phyloP scores from a whole-genome alignment of 495 filamentous ascomycete genomes.

The Wilcoxina mikolae region DNA sequence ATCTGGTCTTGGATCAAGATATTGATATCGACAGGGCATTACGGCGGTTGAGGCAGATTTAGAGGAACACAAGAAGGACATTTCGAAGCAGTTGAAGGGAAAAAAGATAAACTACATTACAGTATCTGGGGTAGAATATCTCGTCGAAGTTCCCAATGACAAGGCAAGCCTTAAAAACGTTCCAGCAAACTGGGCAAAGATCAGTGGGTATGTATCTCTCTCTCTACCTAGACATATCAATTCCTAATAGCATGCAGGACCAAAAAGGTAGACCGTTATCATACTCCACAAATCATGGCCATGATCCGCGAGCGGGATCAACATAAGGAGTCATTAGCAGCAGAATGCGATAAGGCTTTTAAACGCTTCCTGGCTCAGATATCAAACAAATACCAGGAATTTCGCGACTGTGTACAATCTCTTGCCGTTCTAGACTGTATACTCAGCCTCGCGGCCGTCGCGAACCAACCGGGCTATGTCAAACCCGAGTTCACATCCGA shows the following conservation, averaged over 20 bases:
- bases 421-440: conserved; percentile 85
- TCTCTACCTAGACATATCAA: neutral
- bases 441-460: conserved; percentile 69
- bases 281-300: conserved; percentile 75
- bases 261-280: conserved; percentile 82
- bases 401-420: conserved; percentile 75
- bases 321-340: conserved; percentile 81
- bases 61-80: conserved; percentile 54
- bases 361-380: conserved; percentile 51
- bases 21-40: conserved; percentile 42
- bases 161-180: conserved; percentile 58
- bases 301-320: conserved; percentile 83
- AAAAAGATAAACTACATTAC: conserved; percentile 58
- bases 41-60: conserved; percentile 78
- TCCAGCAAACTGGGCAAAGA: conserved; percentile 85
- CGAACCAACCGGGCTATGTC: conserved; percentile 71
- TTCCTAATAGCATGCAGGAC: conserved; percentile 33
- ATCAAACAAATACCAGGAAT: conserved; percentile 64
- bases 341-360: conserved; percentile 85
- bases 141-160: conserved; percentile 76
- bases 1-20: neutral
- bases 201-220: conserved; percentile 44
- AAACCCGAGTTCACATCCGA: conserved; percentile 57
- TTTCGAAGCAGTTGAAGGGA: conserved; percentile 55
- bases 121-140: conserved; percentile 80